Percentiles rank a stretch among this genome's conserved stretches.
Evolutionary conservation across 2,329 filamentous ascomycete genomes (phyloP).

Genomic region (Hypomyces perniciosus): DNA sequence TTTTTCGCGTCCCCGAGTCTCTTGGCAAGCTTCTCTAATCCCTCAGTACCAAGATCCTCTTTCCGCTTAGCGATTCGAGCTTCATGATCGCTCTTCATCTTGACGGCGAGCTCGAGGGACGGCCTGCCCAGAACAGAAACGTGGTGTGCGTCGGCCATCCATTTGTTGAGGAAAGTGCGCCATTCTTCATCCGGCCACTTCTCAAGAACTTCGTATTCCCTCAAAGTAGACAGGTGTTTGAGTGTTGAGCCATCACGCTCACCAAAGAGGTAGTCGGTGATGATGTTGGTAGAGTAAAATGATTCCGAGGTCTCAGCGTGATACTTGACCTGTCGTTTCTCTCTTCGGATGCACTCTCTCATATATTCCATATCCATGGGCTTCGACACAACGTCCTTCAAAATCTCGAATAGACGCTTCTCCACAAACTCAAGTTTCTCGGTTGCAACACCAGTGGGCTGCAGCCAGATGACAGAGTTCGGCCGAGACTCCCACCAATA

Average conservation of each 20-base stretch:
- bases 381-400: slow-evolving; percentile 73
- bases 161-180: slow-evolving; percentile 74
- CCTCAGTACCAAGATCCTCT: slow-evolving; percentile 72
- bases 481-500: slow-evolving; percentile 76
- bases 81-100: slow-evolving; percentile 76
- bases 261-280: slow-evolving; percentile 89
- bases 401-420: slow-evolving; percentile 74
- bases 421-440: slow-evolving; percentile 80
- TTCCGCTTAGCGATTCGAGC: slow-evolving; percentile 73
- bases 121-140: slow-evolving; percentile 85
- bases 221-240: slow-evolving; percentile 49
- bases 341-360: slow-evolving; percentile 76
- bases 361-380: slow-evolving; percentile 87
- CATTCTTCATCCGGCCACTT: slow-evolving; percentile 80
- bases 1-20: slow-evolving; percentile 77
- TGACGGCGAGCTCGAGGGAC: slow-evolving; percentile 70
- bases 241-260: slow-evolving; percentile 75
- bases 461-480: slow-evolving; percentile 77
- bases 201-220: slow-evolving; percentile 63
- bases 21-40: slow-evolving; percentile 66
- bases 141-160: slow-evolving; percentile 79
- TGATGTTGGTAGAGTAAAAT: slow-evolving; percentile 79
- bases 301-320: slow-evolving; percentile 74
- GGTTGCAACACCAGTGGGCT: slow-evolving; percentile 79
- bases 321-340: slow-evolving; percentile 75